Base-by-base conservation (phyloP, 2,329 filamentous ascomycete genomes). In the Fusarium falciforme region DNA sequence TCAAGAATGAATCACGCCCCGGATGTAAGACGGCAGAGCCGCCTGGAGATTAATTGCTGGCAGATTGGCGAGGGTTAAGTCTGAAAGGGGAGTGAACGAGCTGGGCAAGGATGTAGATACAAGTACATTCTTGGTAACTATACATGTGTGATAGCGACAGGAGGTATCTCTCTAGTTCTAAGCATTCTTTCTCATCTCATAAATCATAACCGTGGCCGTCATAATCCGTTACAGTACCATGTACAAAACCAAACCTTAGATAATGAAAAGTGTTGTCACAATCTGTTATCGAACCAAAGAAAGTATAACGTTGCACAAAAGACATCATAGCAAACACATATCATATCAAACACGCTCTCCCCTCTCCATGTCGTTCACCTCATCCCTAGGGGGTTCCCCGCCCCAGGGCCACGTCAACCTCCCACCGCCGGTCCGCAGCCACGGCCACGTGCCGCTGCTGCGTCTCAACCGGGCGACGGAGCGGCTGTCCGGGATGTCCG, bases 401-500 rank as follows among this genome's bases (percentile, higher is more conserved):
- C 25, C 40, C 64, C 68, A 68, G 11, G 65, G 36, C 66, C 72
- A 76, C 10, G 64, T 65, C 67, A 67, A 55, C 11, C 61, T 67
- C 5, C 63, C 64, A 8, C 57, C 58, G 7, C 60, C 52, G 6
- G 59, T 42, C 58, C 61, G 38, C 38, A 65, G 17, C 47, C 52
- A 58, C 10, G 49, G 49, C 47, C 65, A 65, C 49, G 55, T 62
- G 17, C 44, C 64, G 36, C 42, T 63, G 61, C 52, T 66, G 63
- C 49, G 64, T 47, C 44, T 61, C n/a, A 54, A 61, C 27, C 57
- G 68, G 3, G 61, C 64, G 22, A 66, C 64, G 54, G 76, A 78
- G 31, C 70, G 74, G 33, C 66, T 76, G 44, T 78, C 76, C 8
- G 77, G 65, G n/a, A 68, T 29, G 7, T 76, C 76, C 29, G 47